A percentile compares a stretch with the other conserved stretches of the same genome.
These are phyloP conservation scores for Capsella bursapastoris DNA, from an alignment of 345 rosid species.

Conservation along the genomic window DNA sequence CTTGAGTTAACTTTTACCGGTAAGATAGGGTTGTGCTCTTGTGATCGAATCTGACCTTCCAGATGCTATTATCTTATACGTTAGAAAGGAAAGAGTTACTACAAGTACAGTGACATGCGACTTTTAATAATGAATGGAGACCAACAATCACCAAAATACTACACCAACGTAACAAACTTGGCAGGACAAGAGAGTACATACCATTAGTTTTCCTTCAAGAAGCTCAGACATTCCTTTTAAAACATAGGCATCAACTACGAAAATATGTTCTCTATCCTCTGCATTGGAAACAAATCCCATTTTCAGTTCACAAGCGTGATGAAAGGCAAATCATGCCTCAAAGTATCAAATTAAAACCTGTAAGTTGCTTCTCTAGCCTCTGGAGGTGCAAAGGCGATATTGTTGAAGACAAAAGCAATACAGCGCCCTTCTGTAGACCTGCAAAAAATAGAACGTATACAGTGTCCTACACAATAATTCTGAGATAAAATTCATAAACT, in stretches of 20 bases:
- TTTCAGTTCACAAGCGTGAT: slow-evolving; percentile 6
- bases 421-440: slow-evolving; percentile 64
- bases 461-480: slow-evolving; percentile 26
- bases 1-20: slow-evolving; percentile 55
- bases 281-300: slow-evolving; percentile 44
- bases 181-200: slow-evolving; percentile 38
- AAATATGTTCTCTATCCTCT: slow-evolving; percentile 56
- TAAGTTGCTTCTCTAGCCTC: slow-evolving; percentile 61
- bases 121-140: slow-evolving; percentile 18
- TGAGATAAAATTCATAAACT: slow-evolving; percentile 3
- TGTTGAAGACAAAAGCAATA: slow-evolving; percentile 64
- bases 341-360: slow-evolving; percentile 51
- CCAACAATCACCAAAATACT: neutral
- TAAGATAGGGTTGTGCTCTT: slow-evolving; percentile 76
- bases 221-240: slow-evolving; percentile 63
- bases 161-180: slow-evolving; percentile 19
- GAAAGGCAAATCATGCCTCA: slow-evolving; percentile 22
- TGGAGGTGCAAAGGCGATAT: slow-evolving; percentile 56
- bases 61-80: slow-evolving; percentile 68
- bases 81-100: slow-evolving; percentile 31
- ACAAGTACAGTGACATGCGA: neutral
- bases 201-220: slow-evolving; percentile 74
- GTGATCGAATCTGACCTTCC: slow-evolving; percentile 75
- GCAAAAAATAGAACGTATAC: slow-evolving; percentile 29
- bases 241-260: slow-evolving; percentile 71